Base-by-base conservation (phyloP, 352 stramenopile species). In the Phytophthora europaea region DNA sequence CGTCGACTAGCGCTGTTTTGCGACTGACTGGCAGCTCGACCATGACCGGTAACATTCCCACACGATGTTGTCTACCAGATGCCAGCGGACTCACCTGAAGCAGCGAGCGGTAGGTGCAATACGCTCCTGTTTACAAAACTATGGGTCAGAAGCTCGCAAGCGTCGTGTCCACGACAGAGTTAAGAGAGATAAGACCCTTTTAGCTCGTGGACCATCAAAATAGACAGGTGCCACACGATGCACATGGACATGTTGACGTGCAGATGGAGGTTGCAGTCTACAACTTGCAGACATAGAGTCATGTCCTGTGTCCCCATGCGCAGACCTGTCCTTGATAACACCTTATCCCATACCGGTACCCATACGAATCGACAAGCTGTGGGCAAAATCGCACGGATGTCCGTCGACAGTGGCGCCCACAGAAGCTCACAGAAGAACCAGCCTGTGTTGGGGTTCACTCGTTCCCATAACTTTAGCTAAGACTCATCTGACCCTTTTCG, bases 121-220 rank as follows among this genome's bases (percentile, higher is more conserved):
- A n/a, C 45, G n/a, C 18, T 26, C 7, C 8, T 23, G 45, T 52
- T 52, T 52, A 28, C 45, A 23, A 26, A 16, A 52, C n/a, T 3
- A 52, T 6, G 45, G 45, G 18, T 26, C 45, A 18, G 18, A 26
- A 18, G n/a, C 45, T 52, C 18, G 40, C 15, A 16, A 48, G 15
- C 40, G 12, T 20, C 16, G 40, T 20, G 3, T 48, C 40, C 40
- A 48, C 40, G 16, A 12, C 38, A 20, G 40, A 16, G 40, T 6
- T 48, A 22, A 48, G 8, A 52, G 45, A 13, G 45, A 52, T 52
- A 52, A 52, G 45, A 52, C n/a, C 13, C n/a, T 23, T 52, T 52
- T 3, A 28, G 6, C 6, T 28, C n/a, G 45, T 50, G 12, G n/a
- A n/a, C 45, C 45, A 52, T 26, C 45, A 26, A 23, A 52, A 52